These are phyloP conservation scores for Aspergillus spinulosporus DNA, from an alignment of 2,329 filamentous ascomycete species.

Conservation along the genomic window DNA sequence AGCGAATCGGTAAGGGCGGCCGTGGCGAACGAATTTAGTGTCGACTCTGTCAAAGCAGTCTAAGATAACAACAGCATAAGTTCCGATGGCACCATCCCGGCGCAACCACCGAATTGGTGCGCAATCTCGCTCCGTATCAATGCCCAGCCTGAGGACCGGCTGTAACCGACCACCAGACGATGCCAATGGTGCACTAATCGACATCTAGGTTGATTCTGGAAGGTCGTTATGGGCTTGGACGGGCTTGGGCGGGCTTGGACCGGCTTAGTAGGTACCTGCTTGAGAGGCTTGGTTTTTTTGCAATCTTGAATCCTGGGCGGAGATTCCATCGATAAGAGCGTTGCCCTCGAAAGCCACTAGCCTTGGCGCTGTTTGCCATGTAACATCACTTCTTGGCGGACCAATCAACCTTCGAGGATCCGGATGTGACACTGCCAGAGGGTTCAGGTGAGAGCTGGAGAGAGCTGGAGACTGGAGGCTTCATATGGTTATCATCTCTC, in stretches of 20 bases:
- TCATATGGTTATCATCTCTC: too few species aligned
- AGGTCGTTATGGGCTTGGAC: slow-evolving; percentile 6
- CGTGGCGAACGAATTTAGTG: not conserved
- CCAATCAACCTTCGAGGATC: too few species aligned
- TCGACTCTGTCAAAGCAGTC: not conserved
- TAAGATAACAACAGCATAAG: not conserved
- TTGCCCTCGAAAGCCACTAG: not conserved
- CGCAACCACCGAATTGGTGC: slow-evolving; percentile 1
- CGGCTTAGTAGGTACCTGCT: not conserved
- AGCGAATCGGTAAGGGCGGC: not conserved
- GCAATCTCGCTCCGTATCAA: slow-evolving; percentile 6
- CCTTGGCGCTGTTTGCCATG: not conserved
- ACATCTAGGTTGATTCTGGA: slow-evolving; percentile 8
- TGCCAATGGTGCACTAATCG: not conserved
- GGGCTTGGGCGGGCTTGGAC: not conserved
- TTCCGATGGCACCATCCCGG: slow-evolving; percentile 10
- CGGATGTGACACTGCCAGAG: too few species aligned
- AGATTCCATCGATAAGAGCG: not conserved
- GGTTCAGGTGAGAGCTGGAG: too few species aligned
- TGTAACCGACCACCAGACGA: slow-evolving; percentile 8
- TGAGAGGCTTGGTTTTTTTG: not conserved
- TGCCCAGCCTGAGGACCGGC: slow-evolving; percentile 1
- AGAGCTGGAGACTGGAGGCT: too few species aligned
- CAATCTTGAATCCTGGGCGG: not conserved
- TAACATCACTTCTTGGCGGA: too few species aligned